These are phyloP conservation scores for Kurtzmaniella quercitrusa DNA, from an alignment of 1,139 yeast species.

Conservation along the genomic window DNA sequence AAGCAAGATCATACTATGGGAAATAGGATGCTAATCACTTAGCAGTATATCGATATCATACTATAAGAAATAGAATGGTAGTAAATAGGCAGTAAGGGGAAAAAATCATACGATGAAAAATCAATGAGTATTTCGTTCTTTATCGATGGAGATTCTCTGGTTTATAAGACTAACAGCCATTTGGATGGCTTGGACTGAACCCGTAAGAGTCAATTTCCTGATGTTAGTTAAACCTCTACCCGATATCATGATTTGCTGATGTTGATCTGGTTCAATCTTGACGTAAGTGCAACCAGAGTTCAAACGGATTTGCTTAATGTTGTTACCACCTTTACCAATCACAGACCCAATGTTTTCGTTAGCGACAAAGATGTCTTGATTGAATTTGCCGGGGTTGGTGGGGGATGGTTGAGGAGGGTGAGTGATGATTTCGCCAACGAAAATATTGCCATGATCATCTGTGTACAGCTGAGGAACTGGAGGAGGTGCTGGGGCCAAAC, in stretches of 20 bases:
- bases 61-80: too few relatives aligned
- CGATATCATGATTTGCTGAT: conserved; percentile 48
- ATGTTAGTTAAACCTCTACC: conserved; percentile 55
- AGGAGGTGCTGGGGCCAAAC: conserved; percentile 2
- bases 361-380: conserved; percentile 73
- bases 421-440: conserved; percentile 43
- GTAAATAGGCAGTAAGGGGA: too few relatives aligned
- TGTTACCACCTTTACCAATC: conserved; percentile 84
- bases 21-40: too few relatives aligned
- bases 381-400: conserved; percentile 41
- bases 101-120: background rate
- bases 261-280: conserved; percentile 54
- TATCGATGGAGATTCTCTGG: conserved; percentile 67
- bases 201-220: conserved; percentile 67
- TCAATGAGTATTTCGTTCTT: conserved; percentile 34
- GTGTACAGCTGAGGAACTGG: conserved; percentile 33
- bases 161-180: conserved; percentile 76
- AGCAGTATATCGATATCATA: too few relatives aligned
- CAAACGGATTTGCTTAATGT: conserved; percentile 74
- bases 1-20: too few relatives aligned
- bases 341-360: conserved; percentile 78
- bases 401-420: conserved; percentile 36
- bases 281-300: conserved; percentile 72
- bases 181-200: conserved; percentile 65
- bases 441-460: conserved; percentile 44